phyloP scores from a whole-genome alignment of 176 grass and related monocot genomes.

The Zea luxurians region DNA sequence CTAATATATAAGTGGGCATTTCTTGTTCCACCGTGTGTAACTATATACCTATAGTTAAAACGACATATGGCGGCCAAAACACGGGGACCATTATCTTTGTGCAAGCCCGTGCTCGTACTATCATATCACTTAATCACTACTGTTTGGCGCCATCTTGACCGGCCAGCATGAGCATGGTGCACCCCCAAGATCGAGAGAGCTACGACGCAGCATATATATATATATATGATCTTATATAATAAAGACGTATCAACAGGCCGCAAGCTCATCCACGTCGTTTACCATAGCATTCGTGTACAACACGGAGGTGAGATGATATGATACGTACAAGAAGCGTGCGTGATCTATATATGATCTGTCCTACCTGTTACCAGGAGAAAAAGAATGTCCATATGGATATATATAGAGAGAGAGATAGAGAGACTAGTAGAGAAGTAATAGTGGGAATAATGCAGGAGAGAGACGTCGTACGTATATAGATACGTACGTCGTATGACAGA shows the following conservation, averaged over 20 bases:
- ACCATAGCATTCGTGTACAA: not conserved
- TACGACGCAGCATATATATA: too few relatives aligned
- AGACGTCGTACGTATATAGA: not conserved
- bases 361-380: not conserved
- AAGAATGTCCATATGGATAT: constrained; percentile 7
- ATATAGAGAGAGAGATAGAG: not conserved
- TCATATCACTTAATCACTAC: not conserved
- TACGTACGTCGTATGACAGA: not conserved
- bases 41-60: not conserved
- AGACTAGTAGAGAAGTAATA: not conserved
- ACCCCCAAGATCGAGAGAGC: not conserved
- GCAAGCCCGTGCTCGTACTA: constrained; percentile 23
- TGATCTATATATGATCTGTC: not conserved
- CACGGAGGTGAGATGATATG: not conserved
- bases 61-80: not conserved
- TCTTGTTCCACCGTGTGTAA: not conserved
- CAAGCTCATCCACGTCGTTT: not conserved
- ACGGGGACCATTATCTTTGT: not conserved
- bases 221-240: not conserved
- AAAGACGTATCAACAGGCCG: not conserved
- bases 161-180: not conserved
- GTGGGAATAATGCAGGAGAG: not conserved
- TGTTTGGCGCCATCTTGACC: not conserved
- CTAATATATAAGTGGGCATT: constrained; percentile 2
- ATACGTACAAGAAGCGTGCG: not conserved